These are phyloP conservation scores for Schizonepeta tenuifolia DNA, from an alignment of 257 asterid genomes.

Conservation along the genomic window DNA sequence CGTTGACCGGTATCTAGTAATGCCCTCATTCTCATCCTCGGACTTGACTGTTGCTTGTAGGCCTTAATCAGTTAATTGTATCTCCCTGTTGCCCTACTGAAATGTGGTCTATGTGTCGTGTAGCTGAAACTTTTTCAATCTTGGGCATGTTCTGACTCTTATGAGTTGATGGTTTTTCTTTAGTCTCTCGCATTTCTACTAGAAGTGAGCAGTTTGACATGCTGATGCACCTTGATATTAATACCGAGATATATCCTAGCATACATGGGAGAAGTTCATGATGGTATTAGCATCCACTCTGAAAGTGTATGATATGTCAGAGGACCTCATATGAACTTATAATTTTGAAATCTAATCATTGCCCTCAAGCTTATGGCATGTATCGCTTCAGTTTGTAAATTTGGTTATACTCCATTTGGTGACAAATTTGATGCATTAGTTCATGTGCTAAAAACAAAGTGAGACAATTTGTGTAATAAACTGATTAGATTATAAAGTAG, in stretches of 20 bases:
- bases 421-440: too few relatives aligned
- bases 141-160: constrained; percentile 1
- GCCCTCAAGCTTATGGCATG: too few relatives aligned
- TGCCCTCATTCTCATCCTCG: too few relatives aligned
- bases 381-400: too few relatives aligned
- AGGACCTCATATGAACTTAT: too few relatives aligned
- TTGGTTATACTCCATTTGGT: too few relatives aligned
- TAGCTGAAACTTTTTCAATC: background rate
- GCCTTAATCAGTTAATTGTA: background rate
- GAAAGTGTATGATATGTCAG: too few relatives aligned
- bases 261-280: constrained; percentile 80
- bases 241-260: constrained; percentile 75
- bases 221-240: constrained; percentile 79
- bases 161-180: constrained; percentile 13
- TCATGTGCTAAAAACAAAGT: too few relatives aligned
- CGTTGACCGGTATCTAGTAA: too few relatives aligned
- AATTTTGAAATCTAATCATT: too few relatives aligned
- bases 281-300: constrained; percentile 95
- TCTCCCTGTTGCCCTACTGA: background rate
- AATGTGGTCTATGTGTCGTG: background rate
- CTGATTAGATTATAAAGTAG: background rate
- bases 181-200: constrained; percentile 75
- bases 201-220: constrained; percentile 91
- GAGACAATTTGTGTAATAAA: too few relatives aligned
- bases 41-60: background rate